Evolutionary conservation across 768 basidiomycete genomes (phyloP).

Genomic region (Pleurotus cornucopiae): DNA sequence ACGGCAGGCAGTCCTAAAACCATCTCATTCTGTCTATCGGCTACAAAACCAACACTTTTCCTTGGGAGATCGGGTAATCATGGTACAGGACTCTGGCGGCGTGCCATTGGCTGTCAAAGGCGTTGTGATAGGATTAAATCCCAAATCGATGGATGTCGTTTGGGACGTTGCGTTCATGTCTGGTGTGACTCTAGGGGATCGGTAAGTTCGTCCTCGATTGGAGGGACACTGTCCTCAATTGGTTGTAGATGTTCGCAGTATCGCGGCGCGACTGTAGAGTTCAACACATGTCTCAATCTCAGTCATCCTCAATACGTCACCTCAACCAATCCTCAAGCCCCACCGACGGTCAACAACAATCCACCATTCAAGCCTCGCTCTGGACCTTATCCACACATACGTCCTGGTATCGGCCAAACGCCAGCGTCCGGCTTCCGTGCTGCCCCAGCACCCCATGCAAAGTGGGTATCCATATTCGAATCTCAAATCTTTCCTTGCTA

Average conservation of each 20-base stretch:
- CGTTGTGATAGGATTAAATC: constrained; percentile 85
- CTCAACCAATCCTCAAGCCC: constrained; percentile 60
- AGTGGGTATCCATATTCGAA: not conserved
- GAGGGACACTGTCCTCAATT: not conserved
- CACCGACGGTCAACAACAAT: constrained; percentile 40
- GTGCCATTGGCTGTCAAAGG: constrained; percentile 92
- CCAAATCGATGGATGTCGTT: constrained; percentile 87
- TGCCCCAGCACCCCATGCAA: constrained; percentile 24
- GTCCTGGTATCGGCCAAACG: constrained; percentile 47
- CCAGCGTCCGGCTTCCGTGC: constrained; percentile 66
- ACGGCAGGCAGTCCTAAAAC: constrained; percentile 89
- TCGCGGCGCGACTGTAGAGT: constrained; percentile 85
- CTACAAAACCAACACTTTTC: constrained; percentile 85
- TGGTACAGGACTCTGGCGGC: constrained; percentile 93
- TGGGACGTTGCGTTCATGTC: constrained; percentile 98
- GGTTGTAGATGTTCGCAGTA: constrained; percentile 78
- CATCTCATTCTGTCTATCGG: constrained; percentile 83
- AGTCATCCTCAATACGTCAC: constrained; percentile 82
- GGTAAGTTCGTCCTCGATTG: constrained; percentile 37
- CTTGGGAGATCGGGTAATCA: constrained; percentile 90
- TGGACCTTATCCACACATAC: constrained; percentile 63
- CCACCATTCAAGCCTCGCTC: constrained; percentile 63
- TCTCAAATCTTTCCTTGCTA: not conserved
- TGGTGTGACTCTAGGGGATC: constrained; percentile 78
- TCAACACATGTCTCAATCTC: constrained; percentile 86